A percentile compares a stretch with the other conserved stretches of the same genome.
Conservation (phyloP, 2,329 filamentous ascomycete species). For the Fusarium algeriense region DNA sequence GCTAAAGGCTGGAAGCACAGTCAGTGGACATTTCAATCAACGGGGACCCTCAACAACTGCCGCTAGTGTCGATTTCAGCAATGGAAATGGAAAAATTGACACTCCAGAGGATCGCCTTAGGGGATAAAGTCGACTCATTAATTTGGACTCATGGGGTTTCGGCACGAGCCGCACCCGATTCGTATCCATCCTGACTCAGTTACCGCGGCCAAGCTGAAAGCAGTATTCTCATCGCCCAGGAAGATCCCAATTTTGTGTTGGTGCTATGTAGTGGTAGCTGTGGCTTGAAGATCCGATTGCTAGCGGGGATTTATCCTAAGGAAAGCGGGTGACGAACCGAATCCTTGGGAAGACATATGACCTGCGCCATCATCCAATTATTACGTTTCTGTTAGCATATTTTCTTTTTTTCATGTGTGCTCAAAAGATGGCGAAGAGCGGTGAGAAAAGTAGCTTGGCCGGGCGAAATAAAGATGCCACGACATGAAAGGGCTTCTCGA, state of each 20-base stretch:
- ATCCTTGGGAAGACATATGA: not conserved
- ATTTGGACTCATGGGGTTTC: conserved; percentile 8
- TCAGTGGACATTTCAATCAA: too few species aligned
- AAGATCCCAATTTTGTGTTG: not conserved
- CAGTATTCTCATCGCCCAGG: not conserved
- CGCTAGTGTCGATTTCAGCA: not conserved
- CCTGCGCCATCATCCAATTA: not conserved
- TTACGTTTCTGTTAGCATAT: too few species aligned
- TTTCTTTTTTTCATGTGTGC: not conserved
- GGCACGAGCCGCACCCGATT: conserved; percentile 16
- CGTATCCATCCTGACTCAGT: not conserved
- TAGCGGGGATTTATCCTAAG: not conserved
- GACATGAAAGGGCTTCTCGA: not conserved
- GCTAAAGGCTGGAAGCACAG: not conserved
- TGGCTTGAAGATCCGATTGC: not conserved
- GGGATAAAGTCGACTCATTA: not conserved
- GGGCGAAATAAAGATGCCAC: not conserved
- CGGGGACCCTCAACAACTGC: not conserved
- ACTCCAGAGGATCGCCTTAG: not conserved
- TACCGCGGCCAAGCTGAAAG: not conserved
- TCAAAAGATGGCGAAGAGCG: not conserved
- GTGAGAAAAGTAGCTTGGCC: not conserved
- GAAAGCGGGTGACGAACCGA: not conserved
- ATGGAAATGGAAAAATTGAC: not conserved
- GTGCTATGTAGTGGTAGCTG: not conserved